A percentile compares a stretch with the other conserved stretches of the same genome.
phyloP scores from a whole-genome alignment of 2,329 filamentous ascomycete species.

The Dothiorella sarmentorum region DNA sequence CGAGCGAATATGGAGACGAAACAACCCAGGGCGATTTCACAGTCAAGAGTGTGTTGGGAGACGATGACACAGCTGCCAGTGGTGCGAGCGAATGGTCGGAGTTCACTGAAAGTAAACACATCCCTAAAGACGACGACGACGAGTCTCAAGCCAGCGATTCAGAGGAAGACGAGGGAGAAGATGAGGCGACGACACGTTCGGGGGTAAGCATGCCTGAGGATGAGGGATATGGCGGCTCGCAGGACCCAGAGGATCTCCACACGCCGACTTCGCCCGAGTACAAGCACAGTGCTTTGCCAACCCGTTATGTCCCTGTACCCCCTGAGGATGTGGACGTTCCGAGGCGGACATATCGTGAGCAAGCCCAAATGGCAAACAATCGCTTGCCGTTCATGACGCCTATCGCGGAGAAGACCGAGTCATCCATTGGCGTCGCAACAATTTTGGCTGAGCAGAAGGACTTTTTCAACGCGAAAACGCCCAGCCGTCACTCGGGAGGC shows the following conservation, averaged over 20 bases:
- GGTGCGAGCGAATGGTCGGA: conserved; percentile 82
- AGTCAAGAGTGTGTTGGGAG: conserved; percentile 33
- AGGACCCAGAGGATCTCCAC: conserved; percentile 41
- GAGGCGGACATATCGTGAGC: conserved; percentile 75
- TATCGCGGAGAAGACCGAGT: conserved; percentile 93
- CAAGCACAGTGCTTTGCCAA: conserved; percentile 37
- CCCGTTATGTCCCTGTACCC: conserved; percentile 71
- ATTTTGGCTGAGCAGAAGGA: conserved; percentile 47
- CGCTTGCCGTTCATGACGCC: conserved; percentile 97
- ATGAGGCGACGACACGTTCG: background rate
- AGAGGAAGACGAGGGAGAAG: conserved; percentile 34
- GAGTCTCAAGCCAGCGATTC: conserved; percentile 30
- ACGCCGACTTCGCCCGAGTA: conserved; percentile 38
- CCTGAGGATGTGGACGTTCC: conserved; percentile 85
- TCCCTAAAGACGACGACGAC: conserved; percentile 48
- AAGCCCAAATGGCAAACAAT: conserved; percentile 77
- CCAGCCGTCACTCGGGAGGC: conserved; percentile 56
- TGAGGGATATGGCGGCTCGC: conserved; percentile 29
- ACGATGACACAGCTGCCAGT: conserved; percentile 34
- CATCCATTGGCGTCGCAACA: conserved; percentile 61
- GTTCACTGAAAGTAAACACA: conserved; percentile 70
- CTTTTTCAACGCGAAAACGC: conserved; percentile 69
- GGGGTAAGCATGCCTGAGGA: conserved; percentile 20
- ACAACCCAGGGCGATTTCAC: conserved; percentile 51
- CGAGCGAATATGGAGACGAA: conserved; percentile 65